These are phyloP conservation scores for Solanum appendiculatum DNA, from an alignment of 257 asterid genomes.

Conservation along the genomic window DNA sequence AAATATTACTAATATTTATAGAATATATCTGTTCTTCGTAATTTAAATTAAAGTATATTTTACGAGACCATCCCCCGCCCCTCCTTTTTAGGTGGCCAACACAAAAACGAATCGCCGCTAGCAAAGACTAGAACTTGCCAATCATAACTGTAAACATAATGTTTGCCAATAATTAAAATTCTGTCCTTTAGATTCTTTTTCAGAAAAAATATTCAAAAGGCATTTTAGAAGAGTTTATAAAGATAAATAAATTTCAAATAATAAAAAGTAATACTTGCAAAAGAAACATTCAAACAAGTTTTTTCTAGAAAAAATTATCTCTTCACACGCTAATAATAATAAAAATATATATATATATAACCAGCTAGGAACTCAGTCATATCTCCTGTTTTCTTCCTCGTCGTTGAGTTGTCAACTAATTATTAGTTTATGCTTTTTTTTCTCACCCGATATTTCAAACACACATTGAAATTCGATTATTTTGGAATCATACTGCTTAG, in stretches of 20 bases:
- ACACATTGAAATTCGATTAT: too few relatives aligned
- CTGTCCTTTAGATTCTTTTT: background rate
- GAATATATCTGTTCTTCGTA: too few relatives aligned
- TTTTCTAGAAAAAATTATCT: background rate
- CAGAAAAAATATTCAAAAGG: too few relatives aligned
- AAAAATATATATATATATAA: too few relatives aligned
- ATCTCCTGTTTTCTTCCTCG: background rate
- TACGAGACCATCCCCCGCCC: too few relatives aligned
- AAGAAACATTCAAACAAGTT: background rate
- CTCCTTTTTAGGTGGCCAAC: background rate
- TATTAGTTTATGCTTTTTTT: too few relatives aligned
- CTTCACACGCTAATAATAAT: background rate
- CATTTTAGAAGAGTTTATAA: too few relatives aligned
- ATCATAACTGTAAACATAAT: slow-evolving; percentile 23
- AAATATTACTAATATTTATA: too few relatives aligned
- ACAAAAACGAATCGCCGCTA: background rate
- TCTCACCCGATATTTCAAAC: too few relatives aligned
- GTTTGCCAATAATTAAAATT: background rate
- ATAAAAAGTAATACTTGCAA: background rate
- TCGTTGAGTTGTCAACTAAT: background rate
- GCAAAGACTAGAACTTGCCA: slow-evolving; percentile 9
- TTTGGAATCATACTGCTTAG: too few relatives aligned
- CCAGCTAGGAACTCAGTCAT: background rate
- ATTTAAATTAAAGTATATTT: too few relatives aligned
- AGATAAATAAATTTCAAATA: too few relatives aligned